A percentile compares a stretch with the other conserved stretches of the same genome.
Evolutionary conservation across 345 rosid species (phyloP).

Genomic region (Lumnitzera racemosa): DNA sequence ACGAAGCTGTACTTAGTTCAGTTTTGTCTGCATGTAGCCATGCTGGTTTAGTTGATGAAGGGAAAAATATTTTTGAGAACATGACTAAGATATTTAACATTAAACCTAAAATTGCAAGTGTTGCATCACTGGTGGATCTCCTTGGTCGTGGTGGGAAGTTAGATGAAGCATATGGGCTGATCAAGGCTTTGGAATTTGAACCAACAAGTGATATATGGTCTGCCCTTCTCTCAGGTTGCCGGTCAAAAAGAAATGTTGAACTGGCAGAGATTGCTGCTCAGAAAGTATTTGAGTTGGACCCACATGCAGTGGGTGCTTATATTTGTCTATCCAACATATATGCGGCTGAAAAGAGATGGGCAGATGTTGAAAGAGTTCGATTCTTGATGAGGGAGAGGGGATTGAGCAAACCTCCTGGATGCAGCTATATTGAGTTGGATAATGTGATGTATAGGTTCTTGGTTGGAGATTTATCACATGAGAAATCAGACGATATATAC

Average conservation of each 20-base stretch:
- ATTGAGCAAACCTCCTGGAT: constrained; percentile 12
- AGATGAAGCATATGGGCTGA: constrained; percentile 17
- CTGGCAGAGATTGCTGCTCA: constrained; percentile 17
- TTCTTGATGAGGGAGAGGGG: constrained; percentile 14
- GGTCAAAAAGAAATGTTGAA: constrained; percentile 17
- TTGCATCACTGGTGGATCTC: constrained; percentile 23
- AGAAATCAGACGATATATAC: constrained; percentile 8
- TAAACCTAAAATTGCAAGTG: constrained; percentile 13
- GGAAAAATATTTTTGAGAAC: constrained; percentile 17
- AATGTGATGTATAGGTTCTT: constrained; percentile 12
- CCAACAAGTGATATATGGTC: constrained; percentile 17
- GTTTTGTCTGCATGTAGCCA: constrained; percentile 29
- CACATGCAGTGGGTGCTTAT: constrained; percentile 16
- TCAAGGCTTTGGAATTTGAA: constrained; percentile 6
- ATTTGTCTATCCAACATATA: constrained; percentile 18
- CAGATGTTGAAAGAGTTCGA: constrained; percentile 19
- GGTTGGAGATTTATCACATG: constrained; percentile 18
- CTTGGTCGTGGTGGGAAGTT: constrained; percentile 21
- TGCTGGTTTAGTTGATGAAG: constrained; percentile 22
- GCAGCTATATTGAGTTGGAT: constrained; percentile 19
- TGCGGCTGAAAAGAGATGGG: constrained; percentile 23
- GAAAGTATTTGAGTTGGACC: constrained; percentile 8
- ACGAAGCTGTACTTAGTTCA: constrained; percentile 18
- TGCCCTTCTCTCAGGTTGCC: constrained; percentile 20
- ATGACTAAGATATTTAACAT: constrained; percentile 10